These are phyloP conservation scores for Stephania japonica DNA, from an alignment of 164 flowering plant genomes.

Conservation along the genomic window DNA sequence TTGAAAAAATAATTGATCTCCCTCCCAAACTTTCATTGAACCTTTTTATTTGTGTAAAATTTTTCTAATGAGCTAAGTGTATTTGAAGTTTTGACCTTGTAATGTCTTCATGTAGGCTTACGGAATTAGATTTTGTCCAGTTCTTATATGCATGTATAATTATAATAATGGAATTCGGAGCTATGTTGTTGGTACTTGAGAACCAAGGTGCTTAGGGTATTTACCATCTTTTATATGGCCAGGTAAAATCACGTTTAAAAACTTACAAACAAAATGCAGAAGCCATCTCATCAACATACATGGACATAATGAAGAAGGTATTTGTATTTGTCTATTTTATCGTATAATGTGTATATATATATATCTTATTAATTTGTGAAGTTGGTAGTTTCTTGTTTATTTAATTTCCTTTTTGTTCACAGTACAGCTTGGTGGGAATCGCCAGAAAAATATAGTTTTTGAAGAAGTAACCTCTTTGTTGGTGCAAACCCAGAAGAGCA, in stretches of 20 bases:
- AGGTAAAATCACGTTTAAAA: conserved; percentile 67
- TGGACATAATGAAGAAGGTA: conserved; percentile 48
- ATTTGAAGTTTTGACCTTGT: no score
- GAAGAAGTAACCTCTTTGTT: conserved; percentile 52
- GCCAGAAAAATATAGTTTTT: conserved; percentile 60
- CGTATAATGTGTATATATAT: not conserved
- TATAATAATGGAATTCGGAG: not conserved
- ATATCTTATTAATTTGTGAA: not conserved
- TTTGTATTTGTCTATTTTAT: conserved; percentile 20
- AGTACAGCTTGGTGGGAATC: conserved; percentile 75
- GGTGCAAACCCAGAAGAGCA: conserved; percentile 39
- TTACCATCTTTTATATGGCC: not conserved
- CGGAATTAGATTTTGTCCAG: not conserved
- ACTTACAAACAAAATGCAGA: conserved; percentile 62
- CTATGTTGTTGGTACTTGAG: not conserved
- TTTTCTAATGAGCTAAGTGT: no score
- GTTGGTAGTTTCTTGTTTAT: conserved; percentile 3
- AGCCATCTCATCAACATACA: conserved; percentile 49
- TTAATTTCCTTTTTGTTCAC: not conserved
- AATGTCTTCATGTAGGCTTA: not conserved
- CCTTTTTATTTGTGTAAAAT: no score
- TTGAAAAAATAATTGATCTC: no score
- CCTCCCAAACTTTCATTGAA: no score
- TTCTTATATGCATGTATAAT: not conserved
- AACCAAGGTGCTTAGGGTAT: not conserved